Conservation (phyloP, 257 asterid species). For the Primulina tabacum region DNA sequence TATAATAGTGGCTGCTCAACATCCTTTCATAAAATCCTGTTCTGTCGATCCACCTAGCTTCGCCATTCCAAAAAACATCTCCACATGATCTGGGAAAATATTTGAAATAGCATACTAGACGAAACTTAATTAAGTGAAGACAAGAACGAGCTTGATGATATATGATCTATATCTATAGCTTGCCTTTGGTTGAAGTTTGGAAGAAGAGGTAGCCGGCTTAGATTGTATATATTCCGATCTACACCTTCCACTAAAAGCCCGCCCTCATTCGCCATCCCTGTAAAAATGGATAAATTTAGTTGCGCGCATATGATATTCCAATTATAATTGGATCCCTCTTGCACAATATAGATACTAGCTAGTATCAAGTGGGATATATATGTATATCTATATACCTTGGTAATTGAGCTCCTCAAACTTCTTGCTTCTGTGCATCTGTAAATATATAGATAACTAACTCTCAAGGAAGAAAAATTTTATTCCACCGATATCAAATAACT, state of each 20-base stretch:
- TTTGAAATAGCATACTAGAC: not conserved
- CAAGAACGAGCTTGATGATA: not conserved
- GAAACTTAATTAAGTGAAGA: not conserved
- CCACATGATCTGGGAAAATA: constrained; percentile 21
- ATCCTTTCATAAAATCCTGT: constrained; percentile 22
- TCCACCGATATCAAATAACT: not conserved
- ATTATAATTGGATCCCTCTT: constrained; percentile 26
- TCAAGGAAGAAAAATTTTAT: not conserved
- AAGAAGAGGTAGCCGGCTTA: constrained; percentile 59
- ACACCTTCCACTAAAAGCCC: constrained; percentile 43
- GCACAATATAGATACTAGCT: not conserved
- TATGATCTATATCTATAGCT: constrained; percentile 41
- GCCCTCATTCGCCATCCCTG: constrained; percentile 46
- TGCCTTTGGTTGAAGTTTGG: constrained; percentile 49
- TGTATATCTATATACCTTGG: constrained; percentile 39
- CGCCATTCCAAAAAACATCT: constrained; percentile 26
- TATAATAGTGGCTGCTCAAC: not conserved
- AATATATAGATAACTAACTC: constrained; percentile 19
- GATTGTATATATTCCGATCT: constrained; percentile 59
- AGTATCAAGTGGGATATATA: not conserved
- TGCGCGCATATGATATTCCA: not conserved
- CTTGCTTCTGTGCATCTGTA: constrained; percentile 83
- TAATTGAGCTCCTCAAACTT: constrained; percentile 50
- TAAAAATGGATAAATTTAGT: not conserved
- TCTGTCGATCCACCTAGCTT: constrained; percentile 26